Evolutionary conservation across 2,329 filamentous ascomycete genomes (phyloP).

Genomic region (Trichoderma guizhouense): DNA sequence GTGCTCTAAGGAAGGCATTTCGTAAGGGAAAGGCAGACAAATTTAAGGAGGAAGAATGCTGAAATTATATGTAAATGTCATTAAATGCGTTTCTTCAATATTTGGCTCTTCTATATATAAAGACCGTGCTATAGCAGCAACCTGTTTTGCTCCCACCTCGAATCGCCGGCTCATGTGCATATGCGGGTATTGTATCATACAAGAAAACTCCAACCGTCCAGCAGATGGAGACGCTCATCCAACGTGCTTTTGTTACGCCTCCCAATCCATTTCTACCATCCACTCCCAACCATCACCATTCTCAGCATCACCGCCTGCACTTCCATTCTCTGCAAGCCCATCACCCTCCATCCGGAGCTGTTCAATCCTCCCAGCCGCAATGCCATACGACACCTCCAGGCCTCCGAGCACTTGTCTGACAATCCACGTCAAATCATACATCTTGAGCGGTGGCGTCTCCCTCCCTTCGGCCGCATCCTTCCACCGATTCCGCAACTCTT

Average conservation of each 20-base stretch:
- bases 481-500: conserved; percentile 69
- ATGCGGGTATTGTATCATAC: background rate
- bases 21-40: conserved; percentile 23
- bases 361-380: conserved; percentile 47
- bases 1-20: conserved; percentile 42
- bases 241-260: conserved; percentile 21
- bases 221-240: background rate
- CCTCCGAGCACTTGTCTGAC: conserved; percentile 55
- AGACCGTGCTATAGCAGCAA: background rate
- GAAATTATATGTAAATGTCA: background rate
- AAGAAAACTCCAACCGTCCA: background rate
- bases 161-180: background rate
- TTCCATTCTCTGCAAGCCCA: conserved; percentile 1
- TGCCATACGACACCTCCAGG: conserved; percentile 54
- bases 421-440: conserved; percentile 61
- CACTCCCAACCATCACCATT: conserved; percentile 35
- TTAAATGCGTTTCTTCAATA: background rate
- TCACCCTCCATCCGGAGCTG: conserved; percentile 37
- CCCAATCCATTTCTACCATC: conserved; percentile 44
- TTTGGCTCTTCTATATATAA: background rate
- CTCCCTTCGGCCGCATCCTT: conserved; percentile 58
- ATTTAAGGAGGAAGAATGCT: background rate
- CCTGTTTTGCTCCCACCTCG: background rate
- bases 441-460: conserved; percentile 45
- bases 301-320: conserved; percentile 12